Conservation (phyloP, 305 asterid genomes). For the Fraxinus baroniana region DNA sequence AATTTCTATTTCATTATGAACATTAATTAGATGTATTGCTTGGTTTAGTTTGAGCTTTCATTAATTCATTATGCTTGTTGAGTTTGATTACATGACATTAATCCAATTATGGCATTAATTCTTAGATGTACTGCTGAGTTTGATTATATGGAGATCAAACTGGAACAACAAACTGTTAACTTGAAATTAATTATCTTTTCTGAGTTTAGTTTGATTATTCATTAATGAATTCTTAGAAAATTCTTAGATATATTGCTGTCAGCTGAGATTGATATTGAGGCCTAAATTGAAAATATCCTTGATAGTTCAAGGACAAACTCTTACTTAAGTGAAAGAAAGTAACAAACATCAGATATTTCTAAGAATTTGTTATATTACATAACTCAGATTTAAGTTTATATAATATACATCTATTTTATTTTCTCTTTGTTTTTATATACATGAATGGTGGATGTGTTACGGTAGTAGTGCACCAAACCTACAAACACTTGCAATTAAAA, state of each 20-base stretch:
- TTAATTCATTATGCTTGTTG: too few relatives aligned
- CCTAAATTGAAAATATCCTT: background rate
- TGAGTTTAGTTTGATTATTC: background rate
- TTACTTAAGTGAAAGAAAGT: background rate
- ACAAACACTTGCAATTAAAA: background rate
- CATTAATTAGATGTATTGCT: background rate
- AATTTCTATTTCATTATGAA: background rate
- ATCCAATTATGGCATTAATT: too few relatives aligned
- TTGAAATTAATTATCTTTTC: background rate
- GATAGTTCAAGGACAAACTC: background rate
- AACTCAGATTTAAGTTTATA: background rate
- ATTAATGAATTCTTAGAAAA: background rate
- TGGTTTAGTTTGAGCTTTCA: background rate
- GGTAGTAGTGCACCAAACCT: background rate
- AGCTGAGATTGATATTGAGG: background rate
- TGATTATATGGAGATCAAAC: background rate
- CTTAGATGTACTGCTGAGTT: background rate
- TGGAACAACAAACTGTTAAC: background rate
- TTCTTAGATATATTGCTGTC: background rate
- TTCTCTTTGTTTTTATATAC: too few relatives aligned
- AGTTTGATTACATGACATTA: too few relatives aligned
- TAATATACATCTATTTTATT: too few relatives aligned
- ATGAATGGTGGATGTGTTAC: background rate
- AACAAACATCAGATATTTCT: background rate
- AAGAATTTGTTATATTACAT: background rate